Evolutionary conservation across 495 filamentous ascomycete genomes (phyloP), one percentile per base, ranked within the genome.

Genomic region (Penicillium paradoxum): DNA sequence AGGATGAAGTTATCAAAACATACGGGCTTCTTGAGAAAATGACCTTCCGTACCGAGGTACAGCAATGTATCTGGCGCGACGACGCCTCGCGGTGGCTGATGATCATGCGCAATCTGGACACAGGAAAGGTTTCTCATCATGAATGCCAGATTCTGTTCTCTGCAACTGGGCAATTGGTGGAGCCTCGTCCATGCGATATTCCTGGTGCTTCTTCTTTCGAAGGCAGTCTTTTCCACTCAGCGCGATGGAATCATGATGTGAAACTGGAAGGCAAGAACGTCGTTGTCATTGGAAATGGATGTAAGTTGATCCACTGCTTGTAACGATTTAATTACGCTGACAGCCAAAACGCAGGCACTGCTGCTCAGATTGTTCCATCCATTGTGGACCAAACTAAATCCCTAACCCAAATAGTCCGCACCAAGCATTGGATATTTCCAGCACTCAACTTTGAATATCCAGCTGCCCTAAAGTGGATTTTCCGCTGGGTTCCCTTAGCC

Each of bases 161-260:
- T 21, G 68, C 67, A 17, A 73, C 73, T 5, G 79, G 79, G 1
- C 49, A 61, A 8, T 61, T 82, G 2, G 72, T 71, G 0, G 60
- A 73, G 25, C 79, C 79, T 4, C 73, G 74, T 19, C 53, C 64
- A 6, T 71, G 66, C 33, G 78, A 80, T 42, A 74, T 82, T 18
- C 66, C 77, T 8, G 74, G 72, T 7, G 60, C 73, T 15, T 55
- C 73, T 2, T 52, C 40, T 7, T 84, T 82, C 60, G 41, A 78
- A 29, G 83, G 82, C 17, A 52, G 55, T 4, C 55, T 84, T 5
- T 75, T 85, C 49, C 83, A 87, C 53, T 82, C 79, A 0, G 82
- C 82, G 2, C 66, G 69, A 41, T 87, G 83, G 83, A 73, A 82
- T 30, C 69, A 77, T 42, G 56, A 66, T 15, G 80, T 84, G 18